These are phyloP conservation scores for Aspergillus glaucus DNA, from an alignment of 2,329 filamentous ascomycete genomes.

Conservation along the genomic window DNA sequence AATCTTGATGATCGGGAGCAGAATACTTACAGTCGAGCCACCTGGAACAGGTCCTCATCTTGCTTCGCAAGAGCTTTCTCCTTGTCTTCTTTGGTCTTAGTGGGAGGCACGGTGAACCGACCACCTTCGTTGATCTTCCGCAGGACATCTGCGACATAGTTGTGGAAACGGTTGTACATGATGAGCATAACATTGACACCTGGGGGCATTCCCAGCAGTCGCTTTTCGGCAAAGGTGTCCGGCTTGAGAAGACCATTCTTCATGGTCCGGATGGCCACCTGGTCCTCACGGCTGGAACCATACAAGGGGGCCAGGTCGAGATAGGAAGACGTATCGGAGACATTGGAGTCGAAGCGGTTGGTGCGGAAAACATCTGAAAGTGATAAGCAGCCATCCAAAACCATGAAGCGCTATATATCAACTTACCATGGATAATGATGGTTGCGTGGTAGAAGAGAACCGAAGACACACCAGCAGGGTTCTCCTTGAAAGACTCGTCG, in stretches of 20 bases:
- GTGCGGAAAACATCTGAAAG: constrained; percentile 33
- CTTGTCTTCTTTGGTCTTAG: constrained; percentile 14
- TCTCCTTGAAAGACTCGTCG: constrained; percentile 19
- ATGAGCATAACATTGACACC: constrained; percentile 30
- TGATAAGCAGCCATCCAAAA: neutral
- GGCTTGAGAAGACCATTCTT: constrained; percentile 35
- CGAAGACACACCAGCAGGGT: constrained; percentile 41
- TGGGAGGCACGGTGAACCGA: constrained; percentile 15
- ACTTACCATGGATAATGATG: constrained; percentile 46
- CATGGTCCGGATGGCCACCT: constrained; percentile 30
- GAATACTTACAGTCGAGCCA: constrained; percentile 18
- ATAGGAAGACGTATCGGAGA: constrained; percentile 40
- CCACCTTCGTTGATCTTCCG: constrained; percentile 39
- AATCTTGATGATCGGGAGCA: neutral
- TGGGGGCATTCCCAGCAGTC: constrained; percentile 28
- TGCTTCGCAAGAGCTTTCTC: constrained; percentile 32
- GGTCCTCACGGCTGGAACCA: constrained; percentile 31
- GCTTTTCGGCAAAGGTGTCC: constrained; percentile 30
- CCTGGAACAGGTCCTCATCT: constrained; percentile 32
- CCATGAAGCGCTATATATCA: neutral
- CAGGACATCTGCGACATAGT: constrained; percentile 33
- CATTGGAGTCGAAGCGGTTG: constrained; percentile 28
- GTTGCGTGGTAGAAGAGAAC: constrained; percentile 47
- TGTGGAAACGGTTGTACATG: constrained; percentile 36
- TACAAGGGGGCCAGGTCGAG: constrained; percentile 44